Base-by-base conservation (phyloP, 768 basidiomycete species). In the Mycena chlorophos region DNA sequence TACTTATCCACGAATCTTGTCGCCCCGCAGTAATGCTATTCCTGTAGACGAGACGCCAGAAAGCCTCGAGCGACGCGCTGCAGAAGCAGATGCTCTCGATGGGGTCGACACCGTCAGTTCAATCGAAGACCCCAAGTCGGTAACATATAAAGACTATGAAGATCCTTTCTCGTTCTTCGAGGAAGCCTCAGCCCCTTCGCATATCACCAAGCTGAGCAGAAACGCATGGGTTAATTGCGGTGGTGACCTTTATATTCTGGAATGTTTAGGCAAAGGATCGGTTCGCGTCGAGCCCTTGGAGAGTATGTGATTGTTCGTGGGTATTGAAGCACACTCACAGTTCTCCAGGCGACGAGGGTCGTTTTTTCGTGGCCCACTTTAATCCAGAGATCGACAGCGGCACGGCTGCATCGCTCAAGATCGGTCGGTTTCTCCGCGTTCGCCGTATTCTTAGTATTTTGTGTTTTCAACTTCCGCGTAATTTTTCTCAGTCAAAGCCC, bases 141-240 rank as follows among this genome's bases (percentile, higher is more conserved):
- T 94, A 20, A 87, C 83, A 13, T 95, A 90, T 63, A 74, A 77
- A 26, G 93, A 94, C 62, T 81, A 91, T 59, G 85, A 89, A 3
- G 76, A 93, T 62, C 88, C 91, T 0, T 88, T 91, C 56, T 73
- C 78, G 10, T 70, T 89, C 45, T 75, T 81, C 4, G 71, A 77
- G 27, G 63, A 76, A 30, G 75, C 73, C 20, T 80, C 79, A 3
- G 83, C 82, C 13, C 74, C 75, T 25, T 80, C 86, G 13, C 81
- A 86, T 61, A 73, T 89, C 17, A 58, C 70, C 19, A 69, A 68
- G 22, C 55, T 88, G 37, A 92, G 85, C 59, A 70, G 64, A 19
- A 77, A 82, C 60, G 82, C 88, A 4, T 94, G 94, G 94, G 87
- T 96, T 6, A 83, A 83, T 2, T 91, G 89, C 63, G 90, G 92